Conservation (phyloP, 495 filamentous ascomycete genomes). For the Trichoderma gamsii region DNA sequence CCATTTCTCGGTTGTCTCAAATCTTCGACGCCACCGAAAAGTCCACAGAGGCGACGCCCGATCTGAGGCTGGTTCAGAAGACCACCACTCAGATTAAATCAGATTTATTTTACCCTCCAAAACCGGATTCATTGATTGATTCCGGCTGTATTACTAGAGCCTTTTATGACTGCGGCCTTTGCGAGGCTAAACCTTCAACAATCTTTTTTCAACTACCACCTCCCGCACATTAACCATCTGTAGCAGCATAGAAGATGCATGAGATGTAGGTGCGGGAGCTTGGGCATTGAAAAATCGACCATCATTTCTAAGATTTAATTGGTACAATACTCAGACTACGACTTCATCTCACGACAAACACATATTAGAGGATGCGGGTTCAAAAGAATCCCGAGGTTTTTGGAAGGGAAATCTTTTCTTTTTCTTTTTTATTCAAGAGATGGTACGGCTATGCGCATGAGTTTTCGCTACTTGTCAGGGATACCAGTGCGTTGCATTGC, state of each 20-base stretch:
- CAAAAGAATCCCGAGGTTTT: background rate
- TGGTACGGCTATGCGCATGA: conserved; percentile 4
- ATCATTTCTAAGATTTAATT: conserved; percentile 4
- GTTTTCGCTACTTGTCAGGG: background rate
- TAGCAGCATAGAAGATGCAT: conserved; percentile 14
- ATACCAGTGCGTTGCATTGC: background rate
- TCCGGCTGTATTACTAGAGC: background rate
- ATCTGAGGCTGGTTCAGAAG: conserved; percentile 47
- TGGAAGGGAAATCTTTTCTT: background rate
- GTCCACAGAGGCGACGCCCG: conserved; percentile 80
- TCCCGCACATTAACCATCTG: background rate
- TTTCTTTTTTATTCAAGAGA: background rate
- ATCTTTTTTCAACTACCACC: background rate
- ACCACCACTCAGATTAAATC: conserved; percentile 40
- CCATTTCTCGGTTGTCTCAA: conserved; percentile 97
- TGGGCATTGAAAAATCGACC: background rate
- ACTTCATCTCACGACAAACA: conserved; percentile 12
- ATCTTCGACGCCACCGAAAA: conserved; percentile 89
- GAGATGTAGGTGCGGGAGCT: background rate
- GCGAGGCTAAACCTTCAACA: conserved; percentile 1
- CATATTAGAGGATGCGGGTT: background rate
- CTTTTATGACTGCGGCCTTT: background rate
- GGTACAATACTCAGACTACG: conserved; percentile 8
- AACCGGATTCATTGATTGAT: background rate
- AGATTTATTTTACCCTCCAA: background rate